Conservation (phyloP, 805 yeast species). For the Schwanniomyces sp. region DNA sequence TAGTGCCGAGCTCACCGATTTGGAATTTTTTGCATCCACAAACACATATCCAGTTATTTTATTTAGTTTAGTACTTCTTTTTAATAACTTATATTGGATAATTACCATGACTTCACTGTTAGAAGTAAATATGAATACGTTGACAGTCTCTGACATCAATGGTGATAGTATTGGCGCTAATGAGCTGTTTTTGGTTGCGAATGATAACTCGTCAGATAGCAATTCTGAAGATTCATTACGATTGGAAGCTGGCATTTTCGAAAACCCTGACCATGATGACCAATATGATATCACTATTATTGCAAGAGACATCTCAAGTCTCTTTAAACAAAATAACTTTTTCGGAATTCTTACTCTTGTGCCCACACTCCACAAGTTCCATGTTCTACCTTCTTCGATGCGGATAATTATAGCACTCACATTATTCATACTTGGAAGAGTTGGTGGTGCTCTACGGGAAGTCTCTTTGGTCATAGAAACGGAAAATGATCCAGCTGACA, state of each 20-base stretch:
- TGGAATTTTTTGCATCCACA: constrained; percentile 2
- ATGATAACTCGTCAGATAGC: background rate
- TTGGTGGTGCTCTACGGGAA: constrained; percentile 22
- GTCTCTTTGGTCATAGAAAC: constrained; percentile 23
- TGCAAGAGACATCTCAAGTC: constrained; percentile 2
- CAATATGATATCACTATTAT: background rate
- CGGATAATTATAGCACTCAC: constrained; percentile 17
- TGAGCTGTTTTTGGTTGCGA: background rate
- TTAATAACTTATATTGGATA: background rate
- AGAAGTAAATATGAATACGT: background rate
- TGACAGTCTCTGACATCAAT: background rate
- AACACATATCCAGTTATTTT: background rate
- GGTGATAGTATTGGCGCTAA: background rate
- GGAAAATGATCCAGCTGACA: constrained; percentile 12
- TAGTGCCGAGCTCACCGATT: background rate
- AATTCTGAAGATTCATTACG: background rate
- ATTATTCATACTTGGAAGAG: constrained; percentile 22
- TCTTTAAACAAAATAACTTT: constrained; percentile 11
- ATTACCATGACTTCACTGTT: background rate
- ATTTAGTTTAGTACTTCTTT: background rate
- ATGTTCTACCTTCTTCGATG: constrained; percentile 7
- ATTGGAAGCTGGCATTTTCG: background rate
- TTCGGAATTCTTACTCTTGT: constrained; percentile 16
- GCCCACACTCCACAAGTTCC: constrained; percentile 7
- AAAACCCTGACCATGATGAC: background rate